Evolutionary conservation across 305 asterid species (phyloP).

Genomic region (Plantago coronopus): DNA sequence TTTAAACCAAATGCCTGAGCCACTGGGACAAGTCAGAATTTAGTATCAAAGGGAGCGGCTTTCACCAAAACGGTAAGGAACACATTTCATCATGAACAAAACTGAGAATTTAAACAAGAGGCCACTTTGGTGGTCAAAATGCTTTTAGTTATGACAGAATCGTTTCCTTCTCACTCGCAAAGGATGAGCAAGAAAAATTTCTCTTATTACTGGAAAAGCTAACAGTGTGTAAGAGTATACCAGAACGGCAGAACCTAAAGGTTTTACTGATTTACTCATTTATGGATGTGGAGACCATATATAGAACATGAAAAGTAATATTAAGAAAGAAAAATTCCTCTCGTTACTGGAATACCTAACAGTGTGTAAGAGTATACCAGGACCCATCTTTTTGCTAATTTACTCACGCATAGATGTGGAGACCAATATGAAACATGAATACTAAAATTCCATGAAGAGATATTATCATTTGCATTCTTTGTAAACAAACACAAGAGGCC

Average conservation of each 20-base stretch:
- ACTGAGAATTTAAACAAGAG: too few relatives aligned
- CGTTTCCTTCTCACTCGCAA: too few relatives aligned
- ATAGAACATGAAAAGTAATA: conserved; percentile 9
- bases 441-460: conserved; percentile 12
- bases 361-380: conserved; percentile 1
- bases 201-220: conserved; percentile 1
- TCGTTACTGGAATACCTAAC: conserved; percentile 3
- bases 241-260: not conserved
- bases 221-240: conserved; percentile 1
- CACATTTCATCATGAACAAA: too few relatives aligned
- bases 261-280: conserved; percentile 1
- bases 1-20: too few relatives aligned
- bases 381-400: not conserved
- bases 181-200: too few relatives aligned
- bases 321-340: not conserved
- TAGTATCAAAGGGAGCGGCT: too few relatives aligned
- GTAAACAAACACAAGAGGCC: not conserved
- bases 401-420: conserved; percentile 2
- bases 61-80: too few relatives aligned
- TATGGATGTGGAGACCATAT: conserved; percentile 3
- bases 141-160: too few relatives aligned
- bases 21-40: too few relatives aligned
- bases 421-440: conserved; percentile 10
- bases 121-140: too few relatives aligned
- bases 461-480: conserved; percentile 2